These are phyloP conservation scores for Haplographium delicatum DNA, from an alignment of 495 filamentous ascomycete species.

Conservation along the genomic window DNA sequence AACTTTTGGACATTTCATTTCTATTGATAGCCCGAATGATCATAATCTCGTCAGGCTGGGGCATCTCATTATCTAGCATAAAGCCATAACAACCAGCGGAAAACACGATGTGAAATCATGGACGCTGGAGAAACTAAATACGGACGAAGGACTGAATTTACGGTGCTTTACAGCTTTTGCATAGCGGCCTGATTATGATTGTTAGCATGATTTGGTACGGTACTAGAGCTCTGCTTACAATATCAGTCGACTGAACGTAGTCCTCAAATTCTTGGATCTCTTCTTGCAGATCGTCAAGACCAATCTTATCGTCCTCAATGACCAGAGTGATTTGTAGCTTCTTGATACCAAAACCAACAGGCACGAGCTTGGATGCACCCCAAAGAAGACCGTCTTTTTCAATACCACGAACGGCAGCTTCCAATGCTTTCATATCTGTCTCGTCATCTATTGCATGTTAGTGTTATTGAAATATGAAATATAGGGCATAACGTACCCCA, in stretches of 20 bases:
- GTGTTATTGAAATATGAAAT: conserved; percentile 5
- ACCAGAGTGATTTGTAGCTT: conserved; percentile 99
- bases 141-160: conserved; percentile 4
- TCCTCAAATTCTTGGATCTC: conserved; percentile 82
- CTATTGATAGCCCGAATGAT: conserved; percentile 24
- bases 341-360: conserved; percentile 96
- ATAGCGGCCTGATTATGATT: conserved; percentile 60
- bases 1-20: conserved; percentile 19
- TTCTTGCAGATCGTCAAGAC: conserved; percentile 78
- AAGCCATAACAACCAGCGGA: conserved; percentile 10
- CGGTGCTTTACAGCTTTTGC: conserved; percentile 73
- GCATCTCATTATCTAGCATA: conserved; percentile 7
- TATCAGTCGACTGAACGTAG: conserved; percentile 91
- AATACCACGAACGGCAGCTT: conserved; percentile 78
- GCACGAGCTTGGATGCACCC: conserved; percentile 85
- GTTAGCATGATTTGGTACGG: conserved; percentile 13
- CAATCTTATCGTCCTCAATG: conserved; percentile 95
- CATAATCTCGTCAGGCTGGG: conserved; percentile 21
- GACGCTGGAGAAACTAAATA: conserved; percentile 6
- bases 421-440: conserved; percentile 79
- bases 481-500: conserved; percentile 70
- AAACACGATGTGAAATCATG: conserved; percentile 13
- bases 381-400: conserved; percentile 92
- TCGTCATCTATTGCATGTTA: conserved; percentile 62
- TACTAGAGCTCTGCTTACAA: conserved; percentile 50